Conservation (phyloP, 139 green algal genomes). For the Chlorella sp. region DNA sequence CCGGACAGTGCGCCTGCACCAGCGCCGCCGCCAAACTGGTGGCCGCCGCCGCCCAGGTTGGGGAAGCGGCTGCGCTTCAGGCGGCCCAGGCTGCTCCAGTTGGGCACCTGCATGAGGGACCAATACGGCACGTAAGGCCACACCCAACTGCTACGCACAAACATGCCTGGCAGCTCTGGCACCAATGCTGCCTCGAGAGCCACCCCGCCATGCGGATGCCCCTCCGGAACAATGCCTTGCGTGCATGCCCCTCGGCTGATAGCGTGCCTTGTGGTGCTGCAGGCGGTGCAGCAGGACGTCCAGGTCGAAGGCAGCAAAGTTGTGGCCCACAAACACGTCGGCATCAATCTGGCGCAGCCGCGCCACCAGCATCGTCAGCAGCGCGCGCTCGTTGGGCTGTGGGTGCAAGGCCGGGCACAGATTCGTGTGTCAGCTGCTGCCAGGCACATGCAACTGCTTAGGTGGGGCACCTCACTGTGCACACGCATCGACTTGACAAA, state of each 20-base stretch:
- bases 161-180: no score
- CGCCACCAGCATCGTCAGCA: slow-evolving; percentile 91
- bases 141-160: background rate
- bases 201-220: no score
- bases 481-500: no score
- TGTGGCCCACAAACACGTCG: slow-evolving; percentile 97
- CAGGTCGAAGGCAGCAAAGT: slow-evolving; percentile 93
- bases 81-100: slow-evolving; percentile 94
- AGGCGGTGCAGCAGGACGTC: slow-evolving; percentile 93
- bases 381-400: slow-evolving; percentile 82
- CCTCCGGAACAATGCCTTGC: no score
- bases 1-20: slow-evolving; percentile 30
- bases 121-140: no score
- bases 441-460: no score
- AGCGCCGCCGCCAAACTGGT: slow-evolving; percentile 89
- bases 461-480: no score
- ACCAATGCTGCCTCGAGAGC: no score
- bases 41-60: slow-evolving; percentile 82
- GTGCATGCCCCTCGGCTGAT: background rate
- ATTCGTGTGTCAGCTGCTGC: no score
- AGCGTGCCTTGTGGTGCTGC: slow-evolving; percentile 86
- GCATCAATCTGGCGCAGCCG: slow-evolving; percentile 84
- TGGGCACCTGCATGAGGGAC: slow-evolving; percentile 74
- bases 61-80: slow-evolving; percentile 91
- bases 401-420: background rate